Percentiles rank a stretch among this genome's conserved stretches.
Evolutionary conservation across 169 alveolate species (phyloP).

Genomic region (Plasmodium vivax): DNA sequence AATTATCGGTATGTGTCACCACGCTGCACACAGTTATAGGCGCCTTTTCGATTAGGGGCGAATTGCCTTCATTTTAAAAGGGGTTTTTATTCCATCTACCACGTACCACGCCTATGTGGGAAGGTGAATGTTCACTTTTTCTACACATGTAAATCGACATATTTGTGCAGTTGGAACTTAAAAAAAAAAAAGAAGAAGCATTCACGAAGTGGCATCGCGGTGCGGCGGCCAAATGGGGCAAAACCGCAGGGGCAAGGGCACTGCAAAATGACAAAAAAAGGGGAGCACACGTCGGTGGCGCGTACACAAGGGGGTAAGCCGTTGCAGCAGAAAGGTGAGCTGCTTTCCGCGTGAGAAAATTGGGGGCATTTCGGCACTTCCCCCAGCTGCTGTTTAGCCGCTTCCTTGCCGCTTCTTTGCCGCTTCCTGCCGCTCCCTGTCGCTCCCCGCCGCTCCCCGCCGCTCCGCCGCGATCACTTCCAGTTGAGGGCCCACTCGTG

Average conservation of each 20-base stretch:
- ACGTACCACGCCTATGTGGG: not conserved
- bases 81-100: not conserved
- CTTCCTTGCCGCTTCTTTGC: no score
- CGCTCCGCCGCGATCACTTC: no score
- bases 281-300: not conserved
- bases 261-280: not conserved
- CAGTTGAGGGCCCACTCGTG: slow-evolving; percentile 92
- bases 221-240: not conserved
- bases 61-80: not conserved
- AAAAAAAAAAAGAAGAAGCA: no score
- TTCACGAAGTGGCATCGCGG: not conserved
- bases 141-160: not conserved
- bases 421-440: no score
- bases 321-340: not conserved
- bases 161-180: not conserved
- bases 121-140: not conserved
- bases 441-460: not conserved
- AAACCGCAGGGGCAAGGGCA: not conserved
- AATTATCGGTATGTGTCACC: not conserved
- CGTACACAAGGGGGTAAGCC: not conserved
- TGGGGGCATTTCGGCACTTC: no score
- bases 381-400: no score
- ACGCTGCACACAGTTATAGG: not conserved
- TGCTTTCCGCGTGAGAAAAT: not conserved
- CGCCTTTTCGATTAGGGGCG: not conserved